These are phyloP conservation scores for Cladosporium halotolerans DNA, from an alignment of 2,329 filamentous ascomycete genomes.

Conservation along the genomic window DNA sequence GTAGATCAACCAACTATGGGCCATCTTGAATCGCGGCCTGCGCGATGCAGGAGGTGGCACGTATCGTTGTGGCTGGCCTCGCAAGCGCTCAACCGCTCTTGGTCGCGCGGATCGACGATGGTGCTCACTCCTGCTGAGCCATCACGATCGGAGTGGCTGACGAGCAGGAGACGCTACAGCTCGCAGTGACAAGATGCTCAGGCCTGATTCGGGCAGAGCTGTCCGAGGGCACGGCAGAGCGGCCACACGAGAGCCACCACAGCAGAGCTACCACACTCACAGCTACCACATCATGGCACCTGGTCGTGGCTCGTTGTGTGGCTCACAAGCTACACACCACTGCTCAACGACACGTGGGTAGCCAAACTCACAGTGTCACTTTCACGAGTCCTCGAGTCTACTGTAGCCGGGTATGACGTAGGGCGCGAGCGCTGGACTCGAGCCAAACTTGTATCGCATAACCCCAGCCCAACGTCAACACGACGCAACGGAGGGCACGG, in stretches of 20 bases:
- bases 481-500: no score
- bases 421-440: no score
- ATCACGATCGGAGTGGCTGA: constrained; percentile 5
- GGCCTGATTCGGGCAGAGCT: no score
- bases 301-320: not conserved
- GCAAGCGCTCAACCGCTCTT: not conserved
- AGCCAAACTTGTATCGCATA: no score
- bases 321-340: not conserved
- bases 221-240: no score
- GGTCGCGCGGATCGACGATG: constrained; percentile 6
- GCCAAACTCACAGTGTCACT: no score
- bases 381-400: no score
- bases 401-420: no score
- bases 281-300: not conserved
- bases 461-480: no score
- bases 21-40: not conserved
- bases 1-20: no score
- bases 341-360: no score
- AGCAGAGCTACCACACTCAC: not conserved
- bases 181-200: no score
- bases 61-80: not conserved
- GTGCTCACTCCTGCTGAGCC: not conserved
- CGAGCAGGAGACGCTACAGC: not conserved
- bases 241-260: not conserved
- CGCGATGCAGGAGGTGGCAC: constrained; percentile 10